These are phyloP conservation scores for Agrostemma githago DNA, from an alignment of 148 eudicot genomes.

Conservation along the genomic window DNA sequence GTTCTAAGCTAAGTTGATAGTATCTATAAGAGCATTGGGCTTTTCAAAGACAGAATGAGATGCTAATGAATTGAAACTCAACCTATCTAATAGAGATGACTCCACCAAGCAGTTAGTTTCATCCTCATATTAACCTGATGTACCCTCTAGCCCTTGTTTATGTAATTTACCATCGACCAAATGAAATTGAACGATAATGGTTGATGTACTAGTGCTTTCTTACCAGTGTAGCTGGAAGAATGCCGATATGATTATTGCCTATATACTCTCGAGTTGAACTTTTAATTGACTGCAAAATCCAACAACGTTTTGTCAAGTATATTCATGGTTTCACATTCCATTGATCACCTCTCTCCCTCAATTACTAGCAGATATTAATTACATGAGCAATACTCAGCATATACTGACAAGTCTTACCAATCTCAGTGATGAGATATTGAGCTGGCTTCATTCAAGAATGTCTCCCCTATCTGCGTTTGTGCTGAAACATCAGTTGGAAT, in stretches of 20 bases:
- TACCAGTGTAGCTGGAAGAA: constrained; percentile 88
- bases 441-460: constrained; percentile 79
- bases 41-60: too few relatives aligned
- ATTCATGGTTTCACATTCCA: background rate
- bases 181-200: background rate
- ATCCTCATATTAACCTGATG: too few relatives aligned
- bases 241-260: constrained; percentile 55
- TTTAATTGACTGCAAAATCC: constrained; percentile 71
- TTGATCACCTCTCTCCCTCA: background rate
- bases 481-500: constrained; percentile 47
- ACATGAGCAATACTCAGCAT: background rate
- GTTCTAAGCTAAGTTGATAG: too few relatives aligned
- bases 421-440: constrained; percentile 98
- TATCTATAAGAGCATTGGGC: too few relatives aligned
- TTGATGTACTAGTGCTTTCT: constrained; percentile 13
- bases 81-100: too few relatives aligned
- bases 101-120: too few relatives aligned
- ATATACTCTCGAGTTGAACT: constrained; percentile 62
- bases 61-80: too few relatives aligned
- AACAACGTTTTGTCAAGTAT: constrained; percentile 5
- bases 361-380: background rate
- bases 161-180: too few relatives aligned
- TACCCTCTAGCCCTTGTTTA: too few relatives aligned
- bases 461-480: constrained; percentile 93
- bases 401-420: constrained; percentile 42